phyloP scores from a whole-genome alignment of 2,329 filamentous ascomycete species.

The Phialophora verrucosa region DNA sequence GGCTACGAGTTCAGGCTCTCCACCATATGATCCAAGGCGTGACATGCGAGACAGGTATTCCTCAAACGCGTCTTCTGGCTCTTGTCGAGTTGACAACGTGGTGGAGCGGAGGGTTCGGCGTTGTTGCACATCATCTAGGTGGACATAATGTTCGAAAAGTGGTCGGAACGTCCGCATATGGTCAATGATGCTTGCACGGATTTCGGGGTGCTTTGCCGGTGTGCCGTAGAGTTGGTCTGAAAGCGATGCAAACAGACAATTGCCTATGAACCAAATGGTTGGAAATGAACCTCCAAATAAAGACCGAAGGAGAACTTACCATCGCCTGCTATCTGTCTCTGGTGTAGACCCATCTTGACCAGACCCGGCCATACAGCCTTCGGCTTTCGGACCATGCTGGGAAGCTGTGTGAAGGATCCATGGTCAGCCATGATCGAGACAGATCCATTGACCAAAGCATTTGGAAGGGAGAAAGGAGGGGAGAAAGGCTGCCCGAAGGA shows the following conservation, averaged over 20 bases:
- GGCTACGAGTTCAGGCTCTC: slow-evolving; percentile 70
- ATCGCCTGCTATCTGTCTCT: slow-evolving; percentile 39
- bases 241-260: slow-evolving; percentile 72
- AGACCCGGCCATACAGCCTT: slow-evolving; percentile 40
- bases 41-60: slow-evolving; percentile 66
- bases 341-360: slow-evolving; percentile 37
- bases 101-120: slow-evolving; percentile 42
- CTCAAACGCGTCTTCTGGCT: slow-evolving; percentile 64
- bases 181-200: slow-evolving; percentile 64
- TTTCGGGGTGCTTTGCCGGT: slow-evolving; percentile 62
- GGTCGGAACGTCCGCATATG: slow-evolving; percentile 66
- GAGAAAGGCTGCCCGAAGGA: background rate
- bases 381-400: slow-evolving; percentile 40
- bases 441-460: slow-evolving; percentile 40
- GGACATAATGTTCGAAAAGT: slow-evolving; percentile 70
- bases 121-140: slow-evolving; percentile 55
- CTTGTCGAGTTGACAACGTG: slow-evolving; percentile 53
- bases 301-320: slow-evolving; percentile 27
- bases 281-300: slow-evolving; percentile 8
- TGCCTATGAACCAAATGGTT: slow-evolving; percentile 55
- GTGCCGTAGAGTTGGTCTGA: slow-evolving; percentile 70
- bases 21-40: slow-evolving; percentile 66
- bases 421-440: slow-evolving; percentile 40
- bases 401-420: slow-evolving; percentile 38
- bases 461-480: slow-evolving; percentile 25